Conservation (phyloP, 306 rosid genomes). For the Acacia crassicarpa region DNA sequence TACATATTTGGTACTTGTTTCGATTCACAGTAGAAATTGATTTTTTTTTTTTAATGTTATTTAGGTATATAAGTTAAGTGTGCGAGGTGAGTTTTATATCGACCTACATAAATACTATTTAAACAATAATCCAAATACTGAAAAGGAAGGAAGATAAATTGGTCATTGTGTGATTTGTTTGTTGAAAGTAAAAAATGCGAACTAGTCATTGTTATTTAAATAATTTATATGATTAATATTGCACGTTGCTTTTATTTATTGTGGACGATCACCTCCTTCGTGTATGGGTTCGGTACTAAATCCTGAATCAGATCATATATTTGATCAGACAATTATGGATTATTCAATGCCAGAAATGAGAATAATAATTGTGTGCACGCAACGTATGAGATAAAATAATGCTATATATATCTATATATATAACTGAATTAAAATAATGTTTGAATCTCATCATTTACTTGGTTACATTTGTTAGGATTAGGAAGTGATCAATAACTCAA, state of each 20-base stretch:
- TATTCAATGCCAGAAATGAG: neutral
- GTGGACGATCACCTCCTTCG: neutral
- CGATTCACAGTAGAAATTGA: fast-evolving
- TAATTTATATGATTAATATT: neutral
- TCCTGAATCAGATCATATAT: neutral
- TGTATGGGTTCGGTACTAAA: neutral
- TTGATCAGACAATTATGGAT: neutral
- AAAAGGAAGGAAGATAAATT: neutral
- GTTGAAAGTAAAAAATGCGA: neutral
- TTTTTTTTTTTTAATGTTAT: too few species aligned
- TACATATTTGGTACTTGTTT: fast-evolving
- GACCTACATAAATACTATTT: too few species aligned
- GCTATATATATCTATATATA: too few species aligned
- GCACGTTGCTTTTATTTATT: neutral
- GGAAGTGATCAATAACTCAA: too few species aligned
- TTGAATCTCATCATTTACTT: neutral
- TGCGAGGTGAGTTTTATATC: too few species aligned
- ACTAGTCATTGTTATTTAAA: neutral
- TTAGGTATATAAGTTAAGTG: too few species aligned
- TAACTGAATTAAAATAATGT: neutral
- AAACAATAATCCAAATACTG: neutral
- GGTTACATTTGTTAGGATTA: neutral
- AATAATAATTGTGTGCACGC: neutral
- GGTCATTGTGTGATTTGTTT: neutral
- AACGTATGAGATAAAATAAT: neutral